Evolutionary conservation across 345 rosid species (phyloP).

Genomic region (Aethionema arabicum): DNA sequence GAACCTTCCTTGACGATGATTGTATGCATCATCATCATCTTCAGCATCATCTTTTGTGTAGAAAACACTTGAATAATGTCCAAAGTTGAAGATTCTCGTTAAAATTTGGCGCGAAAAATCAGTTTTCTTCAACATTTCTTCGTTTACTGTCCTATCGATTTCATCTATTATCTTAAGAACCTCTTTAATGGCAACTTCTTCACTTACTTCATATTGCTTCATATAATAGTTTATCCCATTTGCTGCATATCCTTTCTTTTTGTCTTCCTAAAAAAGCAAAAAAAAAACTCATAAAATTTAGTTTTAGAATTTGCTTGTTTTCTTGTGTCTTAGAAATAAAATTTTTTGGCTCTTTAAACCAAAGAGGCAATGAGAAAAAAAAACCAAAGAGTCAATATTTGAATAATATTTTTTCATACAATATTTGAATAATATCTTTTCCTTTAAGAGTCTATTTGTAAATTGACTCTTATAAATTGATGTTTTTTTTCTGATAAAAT

Average conservation of each 20-base stretch:
- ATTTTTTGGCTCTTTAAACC: no score
- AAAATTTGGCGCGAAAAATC: neutral
- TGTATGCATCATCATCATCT: neutral
- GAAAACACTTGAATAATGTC: neutral
- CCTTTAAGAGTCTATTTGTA: no score
- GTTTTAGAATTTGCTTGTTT: no score
- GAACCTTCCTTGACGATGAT: neutral
- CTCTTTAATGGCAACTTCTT: neutral
- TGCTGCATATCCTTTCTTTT: neutral
- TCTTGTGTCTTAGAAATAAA: neutral
- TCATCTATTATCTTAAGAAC: neutral
- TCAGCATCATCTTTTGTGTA: no score
- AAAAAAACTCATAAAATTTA: no score
- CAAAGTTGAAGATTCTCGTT: neutral
- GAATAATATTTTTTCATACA: no score
- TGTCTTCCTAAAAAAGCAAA: conserved; percentile 28
- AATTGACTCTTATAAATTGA: no score
- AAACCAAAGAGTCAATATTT: no score
- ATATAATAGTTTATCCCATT: neutral
- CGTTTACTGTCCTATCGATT: neutral
- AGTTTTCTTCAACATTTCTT: neutral
- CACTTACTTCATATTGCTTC: neutral
- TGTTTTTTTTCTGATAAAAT: no score
- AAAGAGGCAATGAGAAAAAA: no score
- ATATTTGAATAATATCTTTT: no score